phyloP scores from a whole-genome alignment of 202 grass and related monocot genomes.

The Elaeis oleifera region DNA sequence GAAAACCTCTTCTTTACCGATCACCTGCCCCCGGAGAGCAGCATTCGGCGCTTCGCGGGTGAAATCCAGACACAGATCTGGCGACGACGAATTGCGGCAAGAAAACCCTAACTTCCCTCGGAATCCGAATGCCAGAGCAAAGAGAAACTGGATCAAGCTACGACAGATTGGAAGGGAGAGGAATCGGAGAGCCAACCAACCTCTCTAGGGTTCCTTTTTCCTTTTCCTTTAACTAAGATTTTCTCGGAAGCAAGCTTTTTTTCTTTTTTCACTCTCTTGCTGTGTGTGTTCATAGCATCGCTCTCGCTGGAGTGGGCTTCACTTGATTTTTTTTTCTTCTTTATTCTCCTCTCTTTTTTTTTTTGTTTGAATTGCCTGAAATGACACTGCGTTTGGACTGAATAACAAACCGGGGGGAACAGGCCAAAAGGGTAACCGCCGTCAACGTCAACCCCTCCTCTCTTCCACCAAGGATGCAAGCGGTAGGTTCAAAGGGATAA shows the following conservation, averaged over 20 bases:
- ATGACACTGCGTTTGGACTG: no score
- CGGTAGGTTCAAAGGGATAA: no score
- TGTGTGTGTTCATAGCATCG: slow-evolving; percentile 19
- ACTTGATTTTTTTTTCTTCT: no score
- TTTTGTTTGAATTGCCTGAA: no score
- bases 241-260: background rate
- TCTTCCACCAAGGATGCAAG: no score
- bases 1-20: no score
- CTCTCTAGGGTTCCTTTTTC: background rate
- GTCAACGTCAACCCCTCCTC: no score
- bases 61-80: slow-evolving; percentile 20
- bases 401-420: no score
- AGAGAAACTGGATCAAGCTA: slow-evolving; percentile 9
- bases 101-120: slow-evolving; percentile 2
- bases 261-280: background rate
- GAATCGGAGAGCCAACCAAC: slow-evolving; percentile 3
- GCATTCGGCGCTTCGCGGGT: background rate
- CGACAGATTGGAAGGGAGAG: slow-evolving; percentile 23
- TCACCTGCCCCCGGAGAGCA: no score
- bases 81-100: background rate
- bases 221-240: background rate
- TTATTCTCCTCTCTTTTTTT: no score
- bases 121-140: slow-evolving; percentile 9
- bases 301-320: slow-evolving; percentile 7
- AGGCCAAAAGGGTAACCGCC: no score